phyloP scores from a whole-genome alignment of 2,329 filamentous ascomycete genomes.

The Pseudocercospora cruenta region DNA sequence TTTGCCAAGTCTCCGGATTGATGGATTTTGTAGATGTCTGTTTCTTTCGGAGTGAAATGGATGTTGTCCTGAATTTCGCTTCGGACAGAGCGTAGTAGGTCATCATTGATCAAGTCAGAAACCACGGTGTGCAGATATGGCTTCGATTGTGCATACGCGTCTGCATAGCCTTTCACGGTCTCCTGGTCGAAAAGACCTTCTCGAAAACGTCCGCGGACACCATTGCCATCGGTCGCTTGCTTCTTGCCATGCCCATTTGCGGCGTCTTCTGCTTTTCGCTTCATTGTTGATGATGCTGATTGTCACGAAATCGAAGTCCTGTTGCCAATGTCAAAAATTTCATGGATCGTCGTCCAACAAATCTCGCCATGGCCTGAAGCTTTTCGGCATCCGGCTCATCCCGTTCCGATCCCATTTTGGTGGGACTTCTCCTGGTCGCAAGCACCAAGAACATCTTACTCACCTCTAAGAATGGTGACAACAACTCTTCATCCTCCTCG shows the following conservation, averaged over 20 bases:
- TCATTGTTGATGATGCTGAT: constrained; percentile 42
- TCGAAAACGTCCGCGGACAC: constrained; percentile 62
- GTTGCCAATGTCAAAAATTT: neutral
- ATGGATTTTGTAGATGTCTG: constrained; percentile 99
- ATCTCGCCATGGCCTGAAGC: neutral
- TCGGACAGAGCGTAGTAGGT: constrained; percentile 82
- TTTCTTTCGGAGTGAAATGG: constrained; percentile 96
- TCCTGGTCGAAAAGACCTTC: constrained; percentile 66
- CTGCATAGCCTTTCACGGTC: constrained; percentile 62
- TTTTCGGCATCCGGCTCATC: neutral
- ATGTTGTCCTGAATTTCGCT: constrained; percentile 87
- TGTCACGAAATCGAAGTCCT: no score
- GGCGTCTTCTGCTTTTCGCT: constrained; percentile 48
- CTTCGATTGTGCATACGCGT: constrained; percentile 64
- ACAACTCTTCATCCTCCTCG: neutral
- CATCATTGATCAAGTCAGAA: constrained; percentile 74
- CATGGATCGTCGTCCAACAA: neutral
- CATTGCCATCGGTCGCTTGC: constrained; percentile 40
- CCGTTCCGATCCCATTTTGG: neutral
- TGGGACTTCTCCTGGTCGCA: neutral
- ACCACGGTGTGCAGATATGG: constrained; percentile 95
- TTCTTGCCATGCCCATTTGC: constrained; percentile 48
- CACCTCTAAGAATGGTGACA: neutral
- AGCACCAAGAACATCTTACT: neutral
- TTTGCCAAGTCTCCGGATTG: constrained; percentile 98